A percentile compares a stretch with the other conserved stretches of the same genome.
phyloP scores from a whole-genome alignment of 805 yeast genomes.

The Lipomyces starkeyi region DNA sequence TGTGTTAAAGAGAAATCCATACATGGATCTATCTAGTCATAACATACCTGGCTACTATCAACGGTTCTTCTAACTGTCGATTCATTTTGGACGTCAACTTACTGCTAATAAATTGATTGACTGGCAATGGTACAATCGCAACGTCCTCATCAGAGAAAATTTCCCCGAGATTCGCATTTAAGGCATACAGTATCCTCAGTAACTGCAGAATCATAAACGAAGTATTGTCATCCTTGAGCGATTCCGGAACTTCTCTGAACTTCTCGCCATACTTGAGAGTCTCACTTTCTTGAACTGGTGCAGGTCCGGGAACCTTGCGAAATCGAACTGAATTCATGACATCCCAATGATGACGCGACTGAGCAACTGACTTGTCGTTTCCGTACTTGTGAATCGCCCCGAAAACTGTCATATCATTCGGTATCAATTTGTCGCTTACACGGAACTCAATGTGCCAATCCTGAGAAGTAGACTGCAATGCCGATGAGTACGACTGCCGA shows the following conservation, averaged over 20 bases:
- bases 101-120: constrained; percentile 64
- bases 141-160: constrained; percentile 27
- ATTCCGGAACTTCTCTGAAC: constrained; percentile 21
- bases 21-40: background rate
- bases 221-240: constrained; percentile 21
- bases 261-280: constrained; percentile 23
- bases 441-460: constrained; percentile 59
- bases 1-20: background rate
- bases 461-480: constrained; percentile 26
- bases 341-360: constrained; percentile 12
- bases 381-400: constrained; percentile 63
- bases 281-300: constrained; percentile 8
- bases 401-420: constrained; percentile 70
- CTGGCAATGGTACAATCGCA: constrained; percentile 27
- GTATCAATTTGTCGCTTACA: constrained; percentile 59
- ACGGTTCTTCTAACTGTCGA: constrained; percentile 86
- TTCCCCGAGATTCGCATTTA: constrained; percentile 41
- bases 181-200: constrained; percentile 40
- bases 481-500: constrained; percentile 33
- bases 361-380: constrained; percentile 44
- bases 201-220: constrained; percentile 40
- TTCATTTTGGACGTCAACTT: constrained; percentile 85
- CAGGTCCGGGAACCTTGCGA: constrained; percentile 30
- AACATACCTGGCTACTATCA: constrained; percentile 64
- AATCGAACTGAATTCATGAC: constrained; percentile 16